These are phyloP conservation scores for Scenedesmus sp. DNA, from an alignment of 163 green algal species.

Conservation along the genomic window DNA sequence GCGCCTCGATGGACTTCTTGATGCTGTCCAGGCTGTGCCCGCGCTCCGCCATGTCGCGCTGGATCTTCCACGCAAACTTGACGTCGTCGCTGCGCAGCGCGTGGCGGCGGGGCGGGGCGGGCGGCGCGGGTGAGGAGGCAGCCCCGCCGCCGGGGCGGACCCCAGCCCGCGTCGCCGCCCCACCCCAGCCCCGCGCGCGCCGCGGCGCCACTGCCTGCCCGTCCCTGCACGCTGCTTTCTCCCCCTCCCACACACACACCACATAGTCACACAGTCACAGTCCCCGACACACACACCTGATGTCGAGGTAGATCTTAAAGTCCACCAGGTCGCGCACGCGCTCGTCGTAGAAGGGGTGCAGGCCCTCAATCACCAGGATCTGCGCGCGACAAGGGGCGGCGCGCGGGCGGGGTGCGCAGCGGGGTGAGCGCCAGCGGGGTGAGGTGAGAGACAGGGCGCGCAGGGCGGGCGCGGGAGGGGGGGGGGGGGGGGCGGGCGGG, in stretches of 20 bases:
- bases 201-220: too few species aligned
- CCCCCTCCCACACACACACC: too few species aligned
- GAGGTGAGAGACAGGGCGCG: too few species aligned
- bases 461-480: not conserved
- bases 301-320: conserved; percentile 99
- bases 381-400: conserved; percentile 49
- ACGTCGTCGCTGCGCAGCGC: conserved; percentile 97
- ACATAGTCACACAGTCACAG: too few species aligned
- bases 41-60: conserved; percentile 90
- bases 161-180: too few species aligned
- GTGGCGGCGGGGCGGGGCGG: too few species aligned
- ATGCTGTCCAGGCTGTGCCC: conserved; percentile 94
- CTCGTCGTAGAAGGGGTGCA: conserved; percentile 99
- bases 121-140: too few species aligned
- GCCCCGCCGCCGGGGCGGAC: too few species aligned
- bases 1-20: conserved; percentile 96
- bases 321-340: conserved; percentile 95
- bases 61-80: conserved; percentile 99
- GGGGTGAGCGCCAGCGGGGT: not conserved
- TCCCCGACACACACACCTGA: too few species aligned
- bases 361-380: conserved; percentile 98
- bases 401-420: not conserved
- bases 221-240: too few species aligned
- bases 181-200: too few species aligned
- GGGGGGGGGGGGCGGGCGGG: not conserved